Conservation (phyloP, 441 rosid species). For the Sinapis alba region DNA sequence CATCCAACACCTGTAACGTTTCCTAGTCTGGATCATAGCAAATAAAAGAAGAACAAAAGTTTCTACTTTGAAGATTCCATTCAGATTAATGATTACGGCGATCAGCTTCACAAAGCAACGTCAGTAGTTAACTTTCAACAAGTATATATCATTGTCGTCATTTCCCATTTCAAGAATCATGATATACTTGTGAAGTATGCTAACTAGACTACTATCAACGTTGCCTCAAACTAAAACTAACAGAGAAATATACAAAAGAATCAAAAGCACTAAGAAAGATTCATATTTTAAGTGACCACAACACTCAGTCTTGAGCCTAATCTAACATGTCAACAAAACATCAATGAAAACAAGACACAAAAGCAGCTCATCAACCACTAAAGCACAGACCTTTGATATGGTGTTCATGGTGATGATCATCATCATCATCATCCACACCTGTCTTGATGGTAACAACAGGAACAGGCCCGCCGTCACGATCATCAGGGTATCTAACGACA, state of each 20-base stretch:
- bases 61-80: neutral
- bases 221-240: slow-evolving; percentile 9
- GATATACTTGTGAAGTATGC: slow-evolving; percentile 11
- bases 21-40: neutral
- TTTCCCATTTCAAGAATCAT: slow-evolving; percentile 7
- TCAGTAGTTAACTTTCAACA: neutral
- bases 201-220: neutral
- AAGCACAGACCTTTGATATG: slow-evolving; percentile 47
- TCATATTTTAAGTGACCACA: slow-evolving; percentile 1
- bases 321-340: slow-evolving; percentile 7
- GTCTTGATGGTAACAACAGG: slow-evolving; percentile 53
- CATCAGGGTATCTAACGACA: slow-evolving; percentile 80
- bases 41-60: neutral
- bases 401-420: slow-evolving; percentile 40
- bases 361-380: slow-evolving; percentile 11
- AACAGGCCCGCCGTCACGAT: slow-evolving; percentile 50
- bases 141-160: neutral
- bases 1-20: neutral
- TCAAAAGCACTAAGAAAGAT: neutral
- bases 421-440: slow-evolving; percentile 47
- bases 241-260: neutral
- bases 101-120: neutral
- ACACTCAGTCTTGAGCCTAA: slow-evolving; percentile 9
- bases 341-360: neutral
- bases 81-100: neutral